Evolutionary conservation across 345 rosid genomes (phyloP).

Genomic region (Hibiscus trionum): DNA sequence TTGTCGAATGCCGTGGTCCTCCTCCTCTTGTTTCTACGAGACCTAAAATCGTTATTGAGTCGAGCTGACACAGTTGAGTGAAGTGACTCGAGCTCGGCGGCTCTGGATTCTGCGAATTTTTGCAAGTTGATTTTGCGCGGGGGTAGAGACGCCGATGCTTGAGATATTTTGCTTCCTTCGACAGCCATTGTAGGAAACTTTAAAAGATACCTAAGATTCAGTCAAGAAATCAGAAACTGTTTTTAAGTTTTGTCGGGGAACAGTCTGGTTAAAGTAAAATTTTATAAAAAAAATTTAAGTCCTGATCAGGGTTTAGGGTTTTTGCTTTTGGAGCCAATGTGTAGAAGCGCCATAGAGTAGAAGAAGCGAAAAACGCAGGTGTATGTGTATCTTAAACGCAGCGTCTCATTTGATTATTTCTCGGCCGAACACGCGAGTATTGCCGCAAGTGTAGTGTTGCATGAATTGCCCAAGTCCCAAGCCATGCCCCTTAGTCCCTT

Average conservation of each 20-base stretch:
- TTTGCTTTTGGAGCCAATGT: not conserved
- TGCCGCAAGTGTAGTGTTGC: too few species aligned
- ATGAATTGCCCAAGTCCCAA: slow-evolving; percentile 10
- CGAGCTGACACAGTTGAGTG: slow-evolving; percentile 49
- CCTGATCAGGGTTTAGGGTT: not conserved
- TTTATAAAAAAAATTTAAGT: too few species aligned
- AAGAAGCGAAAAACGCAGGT: not conserved
- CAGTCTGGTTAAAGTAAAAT: too few species aligned
- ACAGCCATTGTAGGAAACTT: slow-evolving; percentile 23
- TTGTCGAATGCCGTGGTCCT: slow-evolving; percentile 64
- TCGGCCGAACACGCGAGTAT: too few species aligned
- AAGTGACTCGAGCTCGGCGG: slow-evolving; percentile 61
- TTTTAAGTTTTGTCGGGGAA: not conserved
- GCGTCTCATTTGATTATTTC: too few species aligned
- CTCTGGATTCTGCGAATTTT: slow-evolving; percentile 62
- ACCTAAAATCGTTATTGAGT: slow-evolving; percentile 47
- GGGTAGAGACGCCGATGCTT: slow-evolving; percentile 16
- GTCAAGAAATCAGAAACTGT: not conserved
- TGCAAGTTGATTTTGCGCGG: slow-evolving; percentile 65
- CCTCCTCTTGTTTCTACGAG: slow-evolving; percentile 69
- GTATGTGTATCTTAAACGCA: not conserved
- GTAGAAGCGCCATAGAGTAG: not conserved
- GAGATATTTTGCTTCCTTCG: slow-evolving; percentile 29
- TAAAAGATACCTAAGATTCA: not conserved
- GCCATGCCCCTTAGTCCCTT: not conserved